Evolutionary conservation across 176 grass and related monocot species (phyloP).

Genomic region (Aechmea fasciata): DNA sequence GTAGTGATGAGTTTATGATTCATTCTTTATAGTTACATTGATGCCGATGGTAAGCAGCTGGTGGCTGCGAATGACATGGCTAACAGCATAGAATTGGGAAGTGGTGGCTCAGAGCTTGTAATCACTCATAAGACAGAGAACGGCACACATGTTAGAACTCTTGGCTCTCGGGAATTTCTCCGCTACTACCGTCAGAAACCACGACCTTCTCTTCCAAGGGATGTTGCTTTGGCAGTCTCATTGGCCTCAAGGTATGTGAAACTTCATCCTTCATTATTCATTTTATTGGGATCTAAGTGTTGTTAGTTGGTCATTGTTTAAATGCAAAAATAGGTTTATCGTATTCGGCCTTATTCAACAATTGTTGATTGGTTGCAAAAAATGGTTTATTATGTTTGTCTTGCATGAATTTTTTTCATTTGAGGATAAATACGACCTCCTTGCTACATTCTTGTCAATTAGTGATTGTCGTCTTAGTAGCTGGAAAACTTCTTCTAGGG

Average conservation of each 20-base stretch:
- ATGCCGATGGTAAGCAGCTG: slow-evolving; percentile 69
- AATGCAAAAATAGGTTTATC: neutral
- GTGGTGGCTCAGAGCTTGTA: slow-evolving; percentile 68
- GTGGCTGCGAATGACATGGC: slow-evolving; percentile 36
- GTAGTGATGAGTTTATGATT: neutral
- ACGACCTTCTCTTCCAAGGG: slow-evolving; percentile 49
- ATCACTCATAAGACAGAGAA: slow-evolving; percentile 59
- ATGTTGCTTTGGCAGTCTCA: slow-evolving; percentile 54
- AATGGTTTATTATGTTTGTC: no score
- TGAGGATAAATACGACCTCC: no score
- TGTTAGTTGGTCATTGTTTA: neutral
- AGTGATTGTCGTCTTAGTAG: no score
- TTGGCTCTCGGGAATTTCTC: slow-evolving; percentile 82
- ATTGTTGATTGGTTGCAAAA: no score
- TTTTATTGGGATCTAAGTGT: neutral
- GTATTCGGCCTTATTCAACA: no score
- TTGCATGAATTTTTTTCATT: no score
- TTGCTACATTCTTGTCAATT: no score
- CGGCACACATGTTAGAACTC: slow-evolving; percentile 39
- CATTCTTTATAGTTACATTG: slow-evolving; percentile 46
- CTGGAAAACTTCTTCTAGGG: no score
- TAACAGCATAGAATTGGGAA: slow-evolving; percentile 54
- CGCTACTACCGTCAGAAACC: slow-evolving; percentile 88
- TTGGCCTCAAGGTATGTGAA: slow-evolving; percentile 61
- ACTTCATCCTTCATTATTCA: no score